Evolutionary conservation across 2,329 filamentous ascomycete genomes (phyloP).

Genomic region (Cercospora janseana): DNA sequence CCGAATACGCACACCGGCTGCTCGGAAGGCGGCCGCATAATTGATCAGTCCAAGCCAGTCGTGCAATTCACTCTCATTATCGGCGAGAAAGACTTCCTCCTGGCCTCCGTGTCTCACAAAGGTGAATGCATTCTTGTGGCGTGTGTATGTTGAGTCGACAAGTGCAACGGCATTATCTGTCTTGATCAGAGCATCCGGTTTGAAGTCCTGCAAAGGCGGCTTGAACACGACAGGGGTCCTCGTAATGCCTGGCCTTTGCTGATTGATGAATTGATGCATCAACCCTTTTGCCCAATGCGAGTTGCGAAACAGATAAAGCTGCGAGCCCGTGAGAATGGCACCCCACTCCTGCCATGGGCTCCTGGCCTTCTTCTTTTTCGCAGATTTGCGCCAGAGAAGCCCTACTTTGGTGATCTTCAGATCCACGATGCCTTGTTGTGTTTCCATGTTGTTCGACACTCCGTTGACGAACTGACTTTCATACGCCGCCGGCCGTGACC

Average conservation of each 20-base stretch:
- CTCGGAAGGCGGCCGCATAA: constrained; percentile 91
- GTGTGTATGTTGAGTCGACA: constrained; percentile 81
- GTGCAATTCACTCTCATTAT: constrained; percentile 87
- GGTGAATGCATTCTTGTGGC: constrained; percentile 92
- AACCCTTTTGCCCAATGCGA: constrained; percentile 87
- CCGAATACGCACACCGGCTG: constrained; percentile 84
- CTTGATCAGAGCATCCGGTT: constrained; percentile 88
- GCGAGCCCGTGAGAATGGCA: constrained; percentile 90
- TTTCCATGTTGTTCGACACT: constrained; percentile 63
- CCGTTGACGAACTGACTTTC: constrained; percentile 62
- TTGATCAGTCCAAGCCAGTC: constrained; percentile 97
- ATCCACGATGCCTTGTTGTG: constrained; percentile 89
- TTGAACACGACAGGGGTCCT: constrained; percentile 82
- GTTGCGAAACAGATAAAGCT: constrained; percentile 95
- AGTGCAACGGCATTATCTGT: constrained; percentile 90
- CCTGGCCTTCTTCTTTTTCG: constrained; percentile 89
- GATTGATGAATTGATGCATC: constrained; percentile 75
- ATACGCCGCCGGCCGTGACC: constrained; percentile 92
- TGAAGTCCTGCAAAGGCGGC: constrained; percentile 86
- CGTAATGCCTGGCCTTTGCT: constrained; percentile 71
- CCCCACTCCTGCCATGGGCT: constrained; percentile 99
- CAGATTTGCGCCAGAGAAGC: constrained; percentile 88
- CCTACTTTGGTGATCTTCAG: constrained; percentile 98
- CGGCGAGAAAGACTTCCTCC: constrained; percentile 87
- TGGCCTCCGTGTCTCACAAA: constrained; percentile 83